Evolutionary conservation across 805 yeast genomes (phyloP).

Genomic region (Saccharomyces mikatae): DNA sequence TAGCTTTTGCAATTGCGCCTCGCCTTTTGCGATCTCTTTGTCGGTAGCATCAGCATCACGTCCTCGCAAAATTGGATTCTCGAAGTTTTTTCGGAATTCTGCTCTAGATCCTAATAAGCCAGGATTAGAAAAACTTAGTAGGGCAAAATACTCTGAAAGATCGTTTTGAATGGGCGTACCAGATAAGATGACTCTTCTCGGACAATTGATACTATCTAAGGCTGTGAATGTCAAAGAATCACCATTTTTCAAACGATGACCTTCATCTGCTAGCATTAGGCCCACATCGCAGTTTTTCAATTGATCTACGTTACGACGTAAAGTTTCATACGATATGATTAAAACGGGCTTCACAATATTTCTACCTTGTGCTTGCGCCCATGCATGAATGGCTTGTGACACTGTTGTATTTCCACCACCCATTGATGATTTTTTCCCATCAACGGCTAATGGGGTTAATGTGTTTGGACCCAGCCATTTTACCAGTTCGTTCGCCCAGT

Average conservation of each 20-base stretch:
- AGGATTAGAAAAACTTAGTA: constrained; percentile 88
- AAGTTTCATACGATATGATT: constrained; percentile 88
- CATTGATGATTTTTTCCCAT: constrained; percentile 58
- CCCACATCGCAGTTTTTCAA: constrained; percentile 77
- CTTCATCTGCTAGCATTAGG: constrained; percentile 76
- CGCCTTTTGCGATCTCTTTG: constrained; percentile 62
- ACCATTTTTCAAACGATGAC: constrained; percentile 77
- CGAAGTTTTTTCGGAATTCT: constrained; percentile 82
- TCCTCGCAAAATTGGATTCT: constrained; percentile 68
- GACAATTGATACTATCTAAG: constrained; percentile 71
- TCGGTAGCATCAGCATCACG: constrained; percentile 88
- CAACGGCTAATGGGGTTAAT: constrained; percentile 79
- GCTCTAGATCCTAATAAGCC: constrained; percentile 77
- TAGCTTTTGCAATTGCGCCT: constrained; percentile 57
- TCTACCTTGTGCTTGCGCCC: constrained; percentile 87
- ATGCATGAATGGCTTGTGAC: constrained; percentile 56
- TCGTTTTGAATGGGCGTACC: constrained; percentile 98
- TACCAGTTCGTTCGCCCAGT: constrained; percentile 93
- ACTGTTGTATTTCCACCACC: constrained; percentile 53
- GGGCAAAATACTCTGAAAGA: constrained; percentile 84
- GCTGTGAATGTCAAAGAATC: constrained; percentile 89
- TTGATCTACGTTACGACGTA: constrained; percentile 74
- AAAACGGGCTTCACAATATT: constrained; percentile 87
- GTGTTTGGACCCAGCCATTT: constrained; percentile 96
- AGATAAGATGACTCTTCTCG: constrained; percentile 81